Conservation (phyloP, 768 basidiomycete species). For the Xerocomellus intermedius region DNA sequence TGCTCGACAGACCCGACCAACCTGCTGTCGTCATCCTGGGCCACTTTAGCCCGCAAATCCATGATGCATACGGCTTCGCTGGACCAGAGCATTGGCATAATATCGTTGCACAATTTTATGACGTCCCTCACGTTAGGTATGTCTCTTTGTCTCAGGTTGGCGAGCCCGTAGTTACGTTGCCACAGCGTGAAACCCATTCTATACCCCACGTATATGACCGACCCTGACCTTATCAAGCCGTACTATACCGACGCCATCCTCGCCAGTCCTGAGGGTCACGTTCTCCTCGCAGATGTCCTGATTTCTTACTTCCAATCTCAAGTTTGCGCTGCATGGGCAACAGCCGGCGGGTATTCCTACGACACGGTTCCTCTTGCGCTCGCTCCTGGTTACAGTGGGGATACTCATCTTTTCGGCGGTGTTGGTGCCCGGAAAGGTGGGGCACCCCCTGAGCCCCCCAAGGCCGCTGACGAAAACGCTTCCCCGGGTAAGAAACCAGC, state of each 20-base stretch:
- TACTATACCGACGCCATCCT: conserved; percentile 86
- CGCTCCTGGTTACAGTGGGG: conserved; percentile 36
- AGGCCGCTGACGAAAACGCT: conserved; percentile 31
- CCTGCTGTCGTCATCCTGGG: conserved; percentile 95
- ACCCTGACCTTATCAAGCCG: conserved; percentile 60
- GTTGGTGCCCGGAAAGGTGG: conserved; percentile 79
- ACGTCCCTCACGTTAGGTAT: conserved; percentile 85
- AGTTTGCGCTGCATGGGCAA: conserved; percentile 82
- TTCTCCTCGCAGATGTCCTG: conserved; percentile 87
- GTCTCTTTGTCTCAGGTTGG: conserved; percentile 3
- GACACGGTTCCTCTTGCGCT: conserved; percentile 52
- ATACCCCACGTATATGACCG: conserved; percentile 77
- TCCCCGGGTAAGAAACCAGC: conserved; percentile 29
- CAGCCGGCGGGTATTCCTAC: conserved; percentile 63
- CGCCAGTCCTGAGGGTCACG: conserved; percentile 77
- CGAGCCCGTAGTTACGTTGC: not conserved
- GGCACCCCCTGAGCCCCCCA: conserved; percentile 47
- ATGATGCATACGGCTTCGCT: conserved; percentile 74
- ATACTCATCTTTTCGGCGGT: conserved; percentile 76
- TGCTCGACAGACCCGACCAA: conserved; percentile 85
- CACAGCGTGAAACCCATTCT: conserved; percentile 74
- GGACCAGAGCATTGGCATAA: conserved; percentile 91
- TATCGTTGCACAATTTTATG: conserved; percentile 94
- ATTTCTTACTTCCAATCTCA: conserved; percentile 88
- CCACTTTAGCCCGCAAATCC: conserved; percentile 88